Evolutionary conservation across 2,329 filamentous ascomycete species (phyloP).

Genomic region (Lecanicillium sp.): DNA sequence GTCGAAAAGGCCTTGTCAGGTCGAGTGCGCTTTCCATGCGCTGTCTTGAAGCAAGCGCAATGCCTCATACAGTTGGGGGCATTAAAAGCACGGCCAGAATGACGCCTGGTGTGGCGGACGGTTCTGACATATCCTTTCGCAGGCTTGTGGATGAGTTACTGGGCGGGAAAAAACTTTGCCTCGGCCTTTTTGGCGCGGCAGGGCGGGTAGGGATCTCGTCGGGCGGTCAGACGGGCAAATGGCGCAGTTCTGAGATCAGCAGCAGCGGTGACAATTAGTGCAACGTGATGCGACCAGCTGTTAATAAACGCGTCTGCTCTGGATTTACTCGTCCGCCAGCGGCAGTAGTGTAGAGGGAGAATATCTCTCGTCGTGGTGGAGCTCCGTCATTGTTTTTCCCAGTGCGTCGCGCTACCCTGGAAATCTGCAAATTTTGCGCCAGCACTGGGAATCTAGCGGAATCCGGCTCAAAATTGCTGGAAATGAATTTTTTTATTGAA

Average conservation of each 20-base stretch:
- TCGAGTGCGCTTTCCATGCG: slow-evolving; percentile 9
- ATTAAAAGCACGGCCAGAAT: slow-evolving; percentile 3
- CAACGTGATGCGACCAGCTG: neutral
- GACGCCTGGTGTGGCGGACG: neutral
- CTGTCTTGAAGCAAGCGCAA: neutral
- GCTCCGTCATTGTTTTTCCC: neutral
- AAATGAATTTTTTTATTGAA: no score
- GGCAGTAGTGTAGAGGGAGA: neutral
- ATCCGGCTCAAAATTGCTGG: no score
- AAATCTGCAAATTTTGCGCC: neutral
- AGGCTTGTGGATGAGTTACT: neutral
- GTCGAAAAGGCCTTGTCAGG: neutral
- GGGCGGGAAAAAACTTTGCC: neutral
- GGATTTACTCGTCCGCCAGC: neutral
- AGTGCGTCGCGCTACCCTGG: neutral
- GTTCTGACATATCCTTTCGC: slow-evolving; percentile 1
- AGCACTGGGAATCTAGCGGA: no score
- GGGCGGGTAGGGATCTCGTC: neutral
- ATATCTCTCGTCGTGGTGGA: slow-evolving; percentile 2
- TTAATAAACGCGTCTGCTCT: neutral
- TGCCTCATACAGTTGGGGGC: slow-evolving; percentile 4
- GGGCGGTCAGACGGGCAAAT: neutral
- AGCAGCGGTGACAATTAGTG: no score
- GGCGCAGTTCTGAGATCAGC: neutral
- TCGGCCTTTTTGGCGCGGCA: neutral